phyloP scores from a whole-genome alignment of 352 stramenopile genomes.

The Pythium folliculosum region DNA sequence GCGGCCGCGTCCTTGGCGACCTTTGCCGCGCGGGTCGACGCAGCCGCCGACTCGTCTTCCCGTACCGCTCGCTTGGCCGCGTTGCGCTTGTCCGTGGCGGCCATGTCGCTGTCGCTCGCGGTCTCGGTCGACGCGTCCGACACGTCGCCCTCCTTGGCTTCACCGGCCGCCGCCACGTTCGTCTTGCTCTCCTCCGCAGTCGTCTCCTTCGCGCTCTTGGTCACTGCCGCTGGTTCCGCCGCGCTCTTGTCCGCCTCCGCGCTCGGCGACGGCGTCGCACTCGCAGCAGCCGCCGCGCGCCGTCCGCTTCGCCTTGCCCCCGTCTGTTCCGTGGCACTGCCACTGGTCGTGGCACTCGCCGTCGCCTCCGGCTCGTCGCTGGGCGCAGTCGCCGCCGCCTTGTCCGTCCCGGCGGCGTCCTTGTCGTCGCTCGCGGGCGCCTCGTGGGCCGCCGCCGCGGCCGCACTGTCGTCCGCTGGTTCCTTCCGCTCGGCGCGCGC shows the following conservation, averaged over 20 bases:
- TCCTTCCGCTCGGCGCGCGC: constrained; percentile 28
- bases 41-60: background rate
- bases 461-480: background rate
- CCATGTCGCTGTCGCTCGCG: constrained; percentile 3
- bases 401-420: background rate
- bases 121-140: constrained; percentile 18
- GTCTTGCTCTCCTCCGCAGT: background rate
- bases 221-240: constrained; percentile 25
- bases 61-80: background rate
- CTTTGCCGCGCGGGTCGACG: constrained; percentile 1
- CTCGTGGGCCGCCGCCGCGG: background rate
- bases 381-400: background rate
- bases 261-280: background rate
- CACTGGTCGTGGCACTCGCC: background rate
- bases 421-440: background rate
- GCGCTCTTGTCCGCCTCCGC: background rate
- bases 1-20: background rate
- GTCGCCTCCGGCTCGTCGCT: background rate
- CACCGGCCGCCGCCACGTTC: background rate
- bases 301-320: constrained; percentile 11
- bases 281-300: background rate
- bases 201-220: constrained; percentile 32
- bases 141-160: constrained; percentile 2
- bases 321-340: background rate
- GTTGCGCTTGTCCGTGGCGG: background rate